phyloP scores from a whole-genome alignment of 75 land plant genomes.

The Larix kaempferi region DNA sequence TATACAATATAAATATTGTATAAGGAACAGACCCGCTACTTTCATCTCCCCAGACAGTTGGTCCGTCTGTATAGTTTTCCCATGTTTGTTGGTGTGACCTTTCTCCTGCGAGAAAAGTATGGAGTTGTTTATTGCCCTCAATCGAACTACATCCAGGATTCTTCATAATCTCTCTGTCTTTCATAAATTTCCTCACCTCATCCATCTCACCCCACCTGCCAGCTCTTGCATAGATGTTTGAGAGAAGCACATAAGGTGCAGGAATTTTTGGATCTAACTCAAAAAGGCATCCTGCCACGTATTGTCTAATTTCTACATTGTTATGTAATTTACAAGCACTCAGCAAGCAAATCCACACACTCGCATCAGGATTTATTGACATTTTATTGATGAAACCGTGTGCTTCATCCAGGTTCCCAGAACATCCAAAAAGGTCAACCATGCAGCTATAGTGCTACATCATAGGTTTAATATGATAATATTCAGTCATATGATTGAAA shows the following conservation, averaged over 20 bases:
- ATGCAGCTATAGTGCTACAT: conserved; percentile 15
- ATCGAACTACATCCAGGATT: conserved; percentile 12
- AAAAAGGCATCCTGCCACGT: not conserved
- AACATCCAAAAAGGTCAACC: conserved; percentile 14
- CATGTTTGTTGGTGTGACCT: not conserved
- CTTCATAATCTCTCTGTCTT: conserved; percentile 1
- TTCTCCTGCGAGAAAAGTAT: conserved; percentile 6
- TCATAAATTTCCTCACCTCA: conserved; percentile 1
- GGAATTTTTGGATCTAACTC: conserved; percentile 1
- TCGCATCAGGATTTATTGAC: conserved; percentile 3
- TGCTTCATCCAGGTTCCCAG: conserved; percentile 10
- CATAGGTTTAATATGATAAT: conserved; percentile 14
- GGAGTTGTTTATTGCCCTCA: conserved; percentile 1
- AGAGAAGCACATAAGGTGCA: conserved; percentile 11
- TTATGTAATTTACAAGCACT: conserved; percentile 10
- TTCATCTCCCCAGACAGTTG: not conserved
- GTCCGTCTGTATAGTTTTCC: not conserved
- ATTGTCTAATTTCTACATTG: conserved; percentile 1
- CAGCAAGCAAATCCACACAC: conserved; percentile 11
- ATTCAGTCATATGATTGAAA: conserved; percentile 17
- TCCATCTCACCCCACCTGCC: conserved; percentile 2
- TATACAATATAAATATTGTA: not conserved
- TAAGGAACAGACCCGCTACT: not conserved
- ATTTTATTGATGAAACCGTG: not conserved
- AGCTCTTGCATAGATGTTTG: conserved; percentile 2